Percentiles rank a stretch among this genome's conserved stretches.
These are phyloP conservation scores for Juncus effusus DNA, from an alignment of 176 grass and related monocot species.

Conservation along the genomic window DNA sequence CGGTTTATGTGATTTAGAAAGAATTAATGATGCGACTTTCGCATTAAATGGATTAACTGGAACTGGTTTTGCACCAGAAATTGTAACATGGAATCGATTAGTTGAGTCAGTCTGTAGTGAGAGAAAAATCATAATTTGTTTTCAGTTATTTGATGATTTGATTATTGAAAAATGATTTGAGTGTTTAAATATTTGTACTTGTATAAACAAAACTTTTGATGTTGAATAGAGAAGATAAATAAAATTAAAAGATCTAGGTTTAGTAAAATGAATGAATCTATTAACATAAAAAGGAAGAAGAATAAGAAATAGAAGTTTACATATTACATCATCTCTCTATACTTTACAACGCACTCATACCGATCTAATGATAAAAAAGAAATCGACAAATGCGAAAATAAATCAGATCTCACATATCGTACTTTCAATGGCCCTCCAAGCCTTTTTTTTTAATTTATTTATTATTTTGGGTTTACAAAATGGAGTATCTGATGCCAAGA, in stretches of 20 bases:
- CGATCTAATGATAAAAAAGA: neutral
- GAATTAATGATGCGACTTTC: conserved; percentile 47
- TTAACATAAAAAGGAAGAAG: conserved; percentile 11
- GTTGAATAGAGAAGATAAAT: neutral
- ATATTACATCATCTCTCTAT: conserved; percentile 20
- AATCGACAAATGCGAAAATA: conserved; percentile 3
- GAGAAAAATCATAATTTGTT: conserved; percentile 53
- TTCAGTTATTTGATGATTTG: conserved; percentile 59
- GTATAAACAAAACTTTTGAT: neutral
- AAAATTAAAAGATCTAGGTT: too few species aligned
- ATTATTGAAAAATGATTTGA: conserved; percentile 28
- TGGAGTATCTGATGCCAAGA: conserved; percentile 62
- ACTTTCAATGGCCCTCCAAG: neutral
- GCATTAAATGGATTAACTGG: conserved; percentile 60
- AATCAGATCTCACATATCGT: conserved; percentile 1
- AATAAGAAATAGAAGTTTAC: conserved; percentile 10
- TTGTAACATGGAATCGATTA: conserved; percentile 49
- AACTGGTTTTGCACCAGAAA: conserved; percentile 60
- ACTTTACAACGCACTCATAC: conserved; percentile 21
- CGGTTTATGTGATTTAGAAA: conserved; percentile 55
- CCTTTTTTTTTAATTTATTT: neutral
- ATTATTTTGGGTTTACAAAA: conserved; percentile 41
- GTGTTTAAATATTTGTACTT: neutral
- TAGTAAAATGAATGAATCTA: conserved; percentile 1
- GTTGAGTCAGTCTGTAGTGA: conserved; percentile 47